These are phyloP conservation scores for Parathielavia appendiculata DNA, from an alignment of 495 filamentous ascomycete species.

Conservation along the genomic window DNA sequence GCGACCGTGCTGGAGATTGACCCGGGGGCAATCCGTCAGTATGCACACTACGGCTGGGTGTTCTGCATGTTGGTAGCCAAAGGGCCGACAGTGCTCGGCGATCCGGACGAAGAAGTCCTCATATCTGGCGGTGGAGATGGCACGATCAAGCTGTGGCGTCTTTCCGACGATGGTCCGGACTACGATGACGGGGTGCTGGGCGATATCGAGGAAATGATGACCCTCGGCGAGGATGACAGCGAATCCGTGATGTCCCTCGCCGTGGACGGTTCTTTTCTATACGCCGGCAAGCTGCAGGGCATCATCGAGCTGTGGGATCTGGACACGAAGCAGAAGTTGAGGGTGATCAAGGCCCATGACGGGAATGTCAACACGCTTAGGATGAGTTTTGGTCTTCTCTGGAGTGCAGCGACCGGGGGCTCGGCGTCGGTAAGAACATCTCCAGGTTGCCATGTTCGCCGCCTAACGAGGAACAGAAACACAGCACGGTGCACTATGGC, in stretches of 20 bases:
- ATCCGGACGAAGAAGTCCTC: slow-evolving; percentile 68
- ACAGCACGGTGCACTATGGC: slow-evolving; percentile 53
- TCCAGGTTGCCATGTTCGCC: no score
- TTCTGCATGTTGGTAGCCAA: slow-evolving; percentile 87
- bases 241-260: slow-evolving; percentile 77
- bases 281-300: slow-evolving; percentile 83
- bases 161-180: slow-evolving; percentile 42
- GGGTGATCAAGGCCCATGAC: slow-evolving; percentile 71
- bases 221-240: slow-evolving; percentile 71
- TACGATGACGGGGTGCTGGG: slow-evolving; percentile 39
- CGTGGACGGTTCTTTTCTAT: slow-evolving; percentile 81
- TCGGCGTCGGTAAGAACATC: slow-evolving; percentile 61
- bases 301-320: slow-evolving; percentile 95
- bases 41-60: slow-evolving; percentile 90
- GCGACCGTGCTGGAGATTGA: slow-evolving; percentile 71
- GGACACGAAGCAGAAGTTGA: slow-evolving; percentile 84
- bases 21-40: slow-evolving; percentile 72
- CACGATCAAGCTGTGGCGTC: slow-evolving; percentile 82
- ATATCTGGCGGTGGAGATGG: slow-evolving; percentile 93
- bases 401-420: slow-evolving; percentile 76
- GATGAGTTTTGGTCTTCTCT: slow-evolving; percentile 76
- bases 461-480: slow-evolving; percentile 41
- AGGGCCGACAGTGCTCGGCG: slow-evolving; percentile 54
- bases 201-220: slow-evolving; percentile 54
- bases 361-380: slow-evolving; percentile 82